Evolutionary conservation across 192 early-diverging fungal genomes (phyloP).

Genomic region (Backusella westeae): DNA sequence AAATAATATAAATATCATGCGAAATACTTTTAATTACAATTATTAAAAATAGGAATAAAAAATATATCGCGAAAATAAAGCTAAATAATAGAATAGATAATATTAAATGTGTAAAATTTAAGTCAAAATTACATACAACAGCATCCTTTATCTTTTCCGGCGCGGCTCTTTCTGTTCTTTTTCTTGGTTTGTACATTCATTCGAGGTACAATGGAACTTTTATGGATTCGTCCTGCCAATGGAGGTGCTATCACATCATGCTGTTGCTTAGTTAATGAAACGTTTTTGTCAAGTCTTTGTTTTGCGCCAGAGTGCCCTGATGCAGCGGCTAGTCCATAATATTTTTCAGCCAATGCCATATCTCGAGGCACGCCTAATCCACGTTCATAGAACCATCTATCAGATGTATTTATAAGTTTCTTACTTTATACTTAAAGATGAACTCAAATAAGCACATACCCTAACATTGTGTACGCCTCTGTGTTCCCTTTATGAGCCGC

Average conservation of each 20-base stretch:
- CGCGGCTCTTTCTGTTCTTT: not conserved
- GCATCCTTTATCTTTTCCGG: not conserved
- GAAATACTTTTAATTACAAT: not conserved
- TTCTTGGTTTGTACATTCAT: not conserved
- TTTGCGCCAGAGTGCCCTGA: conserved; percentile 27
- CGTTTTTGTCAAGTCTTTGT: not conserved
- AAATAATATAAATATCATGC: not conserved
- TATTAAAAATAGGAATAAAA: not conserved
- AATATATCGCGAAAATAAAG: not conserved
- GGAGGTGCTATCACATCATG: not conserved
- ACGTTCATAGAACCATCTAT: conserved; percentile 36
- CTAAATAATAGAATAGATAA: not conserved
- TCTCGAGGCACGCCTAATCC: conserved; percentile 29
- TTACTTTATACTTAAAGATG: not conserved
- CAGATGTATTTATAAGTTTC: not conserved
- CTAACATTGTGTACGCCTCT: conserved; percentile 8
- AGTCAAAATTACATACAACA: not conserved
- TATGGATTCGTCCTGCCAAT: not conserved
- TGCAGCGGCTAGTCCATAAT: conserved; percentile 28
- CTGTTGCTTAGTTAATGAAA: not conserved
- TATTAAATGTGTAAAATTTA: not conserved
- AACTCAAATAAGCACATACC: not conserved
- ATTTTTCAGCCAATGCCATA: conserved; percentile 12
- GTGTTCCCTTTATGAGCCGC: conserved; percentile 47
- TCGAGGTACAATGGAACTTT: not conserved